phyloP scores from a whole-genome alignment of 2,329 filamentous ascomycete genomes.

The Aureobasidium leucospermi region DNA sequence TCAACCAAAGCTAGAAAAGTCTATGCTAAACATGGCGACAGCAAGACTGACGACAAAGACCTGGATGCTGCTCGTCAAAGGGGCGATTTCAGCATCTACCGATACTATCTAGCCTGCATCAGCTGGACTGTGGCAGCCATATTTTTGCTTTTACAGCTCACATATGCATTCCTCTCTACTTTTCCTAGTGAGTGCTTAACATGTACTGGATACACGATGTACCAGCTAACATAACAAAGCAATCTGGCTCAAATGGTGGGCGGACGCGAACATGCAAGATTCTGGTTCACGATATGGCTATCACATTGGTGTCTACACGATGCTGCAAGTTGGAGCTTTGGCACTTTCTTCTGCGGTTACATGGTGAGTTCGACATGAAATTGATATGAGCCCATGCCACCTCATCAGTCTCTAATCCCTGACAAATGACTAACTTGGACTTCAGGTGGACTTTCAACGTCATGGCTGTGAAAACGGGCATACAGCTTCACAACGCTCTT shows the following conservation, averaged over 20 bases:
- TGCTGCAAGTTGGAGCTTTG: background rate
- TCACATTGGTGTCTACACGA: constrained; percentile 11
- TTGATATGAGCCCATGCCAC: background rate
- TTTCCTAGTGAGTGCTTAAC: constrained; percentile 1
- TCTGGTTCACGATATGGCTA: background rate
- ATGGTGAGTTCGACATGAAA: background rate
- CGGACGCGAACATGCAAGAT: background rate
- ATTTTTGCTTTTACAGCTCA: constrained; percentile 20
- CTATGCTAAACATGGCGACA: background rate
- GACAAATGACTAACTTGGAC: background rate
- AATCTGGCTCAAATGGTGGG: constrained; percentile 15
- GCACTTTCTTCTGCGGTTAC: background rate
- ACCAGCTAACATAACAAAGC: background rate
- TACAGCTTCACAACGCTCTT: constrained; percentile 36
- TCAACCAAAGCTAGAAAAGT: background rate
- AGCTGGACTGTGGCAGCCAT: constrained; percentile 24
- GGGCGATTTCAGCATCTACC: constrained; percentile 36
- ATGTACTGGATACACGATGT: no score
- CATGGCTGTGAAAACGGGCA: constrained; percentile 46
- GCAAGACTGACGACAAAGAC: background rate
- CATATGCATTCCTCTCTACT: constrained; percentile 20
- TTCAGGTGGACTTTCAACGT: constrained; percentile 41
- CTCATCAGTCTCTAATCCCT: background rate
- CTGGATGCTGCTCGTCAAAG: constrained; percentile 13
- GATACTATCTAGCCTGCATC: constrained; percentile 22